A percentile compares a stretch with the other conserved stretches of the same genome.
Evolutionary conservation across 768 basidiomycete genomes (phyloP).

Genomic region (Boletus insuetus): DNA sequence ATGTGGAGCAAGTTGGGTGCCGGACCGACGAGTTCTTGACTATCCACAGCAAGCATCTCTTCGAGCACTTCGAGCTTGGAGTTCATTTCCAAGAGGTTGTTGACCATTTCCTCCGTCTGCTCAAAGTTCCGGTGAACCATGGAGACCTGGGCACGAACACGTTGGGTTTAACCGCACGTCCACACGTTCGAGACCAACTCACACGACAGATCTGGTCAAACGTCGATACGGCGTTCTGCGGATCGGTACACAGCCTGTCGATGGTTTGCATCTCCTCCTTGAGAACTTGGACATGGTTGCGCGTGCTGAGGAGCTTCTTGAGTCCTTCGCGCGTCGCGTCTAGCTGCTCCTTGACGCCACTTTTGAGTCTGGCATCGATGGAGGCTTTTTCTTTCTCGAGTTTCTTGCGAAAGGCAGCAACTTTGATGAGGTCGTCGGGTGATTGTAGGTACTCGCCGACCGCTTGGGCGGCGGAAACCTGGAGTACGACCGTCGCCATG

Average conservation of each 20-base stretch:
- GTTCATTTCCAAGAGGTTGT: conserved; percentile 91
- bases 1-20: conserved; percentile 86
- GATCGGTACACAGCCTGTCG: conserved; percentile 74
- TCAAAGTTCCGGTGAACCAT: conserved; percentile 94
- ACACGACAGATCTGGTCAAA: conserved; percentile 97
- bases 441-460: conserved; percentile 89
- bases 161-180: not conserved
- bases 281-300: conserved; percentile 73
- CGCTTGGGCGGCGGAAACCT: conserved; percentile 78
- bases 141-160: conserved; percentile 68
- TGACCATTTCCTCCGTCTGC: conserved; percentile 93
- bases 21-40: conserved; percentile 76
- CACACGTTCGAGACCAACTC: conserved; percentile 27
- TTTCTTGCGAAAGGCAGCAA: conserved; percentile 87
- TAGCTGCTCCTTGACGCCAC: conserved; percentile 90
- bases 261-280: conserved; percentile 85
- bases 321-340: conserved; percentile 88
- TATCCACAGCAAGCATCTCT: conserved; percentile 72
- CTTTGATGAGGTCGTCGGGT: conserved; percentile 89
- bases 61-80: conserved; percentile 77
- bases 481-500: conserved; percentile 45
- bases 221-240: conserved; percentile 72
- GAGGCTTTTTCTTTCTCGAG: conserved; percentile 96
- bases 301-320: conserved; percentile 72
- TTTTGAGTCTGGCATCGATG: conserved; percentile 86